Conservation (phyloP, 345 rosid species). For the Lumnitzera racemosa region DNA sequence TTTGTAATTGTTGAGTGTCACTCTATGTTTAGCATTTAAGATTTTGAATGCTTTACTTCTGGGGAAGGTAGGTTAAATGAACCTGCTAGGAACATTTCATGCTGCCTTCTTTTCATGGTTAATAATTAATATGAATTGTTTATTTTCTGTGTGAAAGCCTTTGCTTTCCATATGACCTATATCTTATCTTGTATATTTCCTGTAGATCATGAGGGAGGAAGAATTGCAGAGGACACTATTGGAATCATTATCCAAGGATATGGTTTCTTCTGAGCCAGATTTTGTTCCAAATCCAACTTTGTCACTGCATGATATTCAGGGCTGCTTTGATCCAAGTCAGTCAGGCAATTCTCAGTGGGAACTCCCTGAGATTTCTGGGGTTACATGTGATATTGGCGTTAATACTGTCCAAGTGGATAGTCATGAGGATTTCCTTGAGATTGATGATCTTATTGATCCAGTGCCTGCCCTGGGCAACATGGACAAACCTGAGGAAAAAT, state of each 20-base stretch:
- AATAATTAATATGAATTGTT: neutral
- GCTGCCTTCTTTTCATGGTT: neutral
- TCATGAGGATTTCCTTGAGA: constrained; percentile 61
- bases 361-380: constrained; percentile 27
- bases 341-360: constrained; percentile 28
- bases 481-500: constrained; percentile 20
- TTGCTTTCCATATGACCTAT: no score
- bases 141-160: neutral
- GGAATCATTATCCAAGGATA: constrained; percentile 22
- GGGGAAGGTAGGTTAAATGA: no score
- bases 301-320: constrained; percentile 13
- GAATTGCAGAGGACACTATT: constrained; percentile 34
- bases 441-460: constrained; percentile 52
- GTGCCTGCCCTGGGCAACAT: constrained; percentile 19
- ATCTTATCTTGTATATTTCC: neutral
- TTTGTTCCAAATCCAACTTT: constrained; percentile 4
- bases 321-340: constrained; percentile 21
- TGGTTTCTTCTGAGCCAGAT: constrained; percentile 17
- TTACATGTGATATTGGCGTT: constrained; percentile 19
- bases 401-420: constrained; percentile 7
- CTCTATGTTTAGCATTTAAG: no score
- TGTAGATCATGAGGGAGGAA: constrained; percentile 24
- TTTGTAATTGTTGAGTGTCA: no score
- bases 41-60: no score
- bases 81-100: no score